A percentile compares a stretch with the other conserved stretches of the same genome.
These are phyloP conservation scores for Conticribra weissflogii DNA, from an alignment of 108 stramenopile genomes.

Conservation along the genomic window DNA sequence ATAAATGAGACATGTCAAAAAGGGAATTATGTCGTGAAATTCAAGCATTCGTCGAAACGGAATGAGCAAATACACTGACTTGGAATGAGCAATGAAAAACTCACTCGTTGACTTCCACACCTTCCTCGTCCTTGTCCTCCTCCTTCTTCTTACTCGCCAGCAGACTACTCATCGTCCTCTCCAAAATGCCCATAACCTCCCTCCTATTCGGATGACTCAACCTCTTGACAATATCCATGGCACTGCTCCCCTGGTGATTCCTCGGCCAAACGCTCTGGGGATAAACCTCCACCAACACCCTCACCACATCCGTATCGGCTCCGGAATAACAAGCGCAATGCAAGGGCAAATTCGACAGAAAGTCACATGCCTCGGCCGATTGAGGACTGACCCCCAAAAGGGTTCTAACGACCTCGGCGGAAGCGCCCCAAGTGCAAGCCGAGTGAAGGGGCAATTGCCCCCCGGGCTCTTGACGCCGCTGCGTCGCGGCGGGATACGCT, in stretches of 20 bases:
- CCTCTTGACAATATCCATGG: constrained; percentile 75
- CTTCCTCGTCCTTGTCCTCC: constrained; percentile 29
- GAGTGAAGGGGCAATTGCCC: constrained; percentile 80
- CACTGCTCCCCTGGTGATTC: constrained; percentile 77
- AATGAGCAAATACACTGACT: too few relatives aligned
- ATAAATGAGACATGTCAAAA: too few relatives aligned
- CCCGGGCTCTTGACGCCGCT: constrained; percentile 69
- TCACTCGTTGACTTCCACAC: constrained; percentile 39
- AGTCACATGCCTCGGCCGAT: constrained; percentile 63
- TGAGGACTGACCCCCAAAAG: constrained; percentile 61
- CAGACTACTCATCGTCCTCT: constrained; percentile 39
- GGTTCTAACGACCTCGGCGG: constrained; percentile 50
- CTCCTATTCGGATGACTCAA: constrained; percentile 76
- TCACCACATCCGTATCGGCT: constrained; percentile 54
- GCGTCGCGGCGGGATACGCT: constrained; percentile 61
- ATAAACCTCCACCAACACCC: constrained; percentile 60
- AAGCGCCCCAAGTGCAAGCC: constrained; percentile 83
- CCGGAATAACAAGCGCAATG: constrained; percentile 88
- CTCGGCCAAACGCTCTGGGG: constrained; percentile 70
- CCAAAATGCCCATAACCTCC: constrained; percentile 48
- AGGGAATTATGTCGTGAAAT: too few relatives aligned
- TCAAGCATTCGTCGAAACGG: too few relatives aligned
- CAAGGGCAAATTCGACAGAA: constrained; percentile 79
- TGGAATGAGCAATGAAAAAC: too few relatives aligned
- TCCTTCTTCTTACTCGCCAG: constrained; percentile 25